These are phyloP conservation scores for Rhodotorula sp. DNA, from an alignment of 1,284 basidiomycete genomes.

Conservation along the genomic window DNA sequence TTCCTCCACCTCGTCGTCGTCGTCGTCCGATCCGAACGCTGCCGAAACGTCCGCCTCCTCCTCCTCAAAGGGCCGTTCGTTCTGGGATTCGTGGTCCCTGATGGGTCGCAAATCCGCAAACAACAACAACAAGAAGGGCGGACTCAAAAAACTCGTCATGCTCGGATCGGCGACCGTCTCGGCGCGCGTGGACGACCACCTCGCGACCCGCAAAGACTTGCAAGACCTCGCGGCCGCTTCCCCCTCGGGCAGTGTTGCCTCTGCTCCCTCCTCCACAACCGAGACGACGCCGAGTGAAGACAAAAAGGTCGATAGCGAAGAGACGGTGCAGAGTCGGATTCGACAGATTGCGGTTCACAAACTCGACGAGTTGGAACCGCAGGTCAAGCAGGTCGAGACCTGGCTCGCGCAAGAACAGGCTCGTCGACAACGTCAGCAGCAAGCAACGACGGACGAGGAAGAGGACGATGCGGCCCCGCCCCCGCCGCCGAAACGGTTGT, in stretches of 20 bases:
- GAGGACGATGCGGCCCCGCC: constrained; percentile 40
- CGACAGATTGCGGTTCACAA: constrained; percentile 19
- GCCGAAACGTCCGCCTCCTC: constrained; percentile 23
- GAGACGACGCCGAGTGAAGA: neutral
- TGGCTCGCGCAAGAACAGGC: constrained; percentile 23
- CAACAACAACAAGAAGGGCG: constrained; percentile 12
- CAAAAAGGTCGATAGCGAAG: constrained; percentile 30
- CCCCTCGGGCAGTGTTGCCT: neutral
- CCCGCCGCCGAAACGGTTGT: constrained; percentile 54
- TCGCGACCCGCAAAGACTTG: constrained; percentile 33
- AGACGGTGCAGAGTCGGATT: constrained; percentile 18
- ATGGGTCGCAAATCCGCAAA: constrained; percentile 55
- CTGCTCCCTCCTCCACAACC: neutral
- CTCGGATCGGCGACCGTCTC: constrained; percentile 34
- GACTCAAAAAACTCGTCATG: constrained; percentile 38
- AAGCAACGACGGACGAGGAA: neutral
- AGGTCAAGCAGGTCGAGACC: constrained; percentile 57
- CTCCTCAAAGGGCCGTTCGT: constrained; percentile 12
- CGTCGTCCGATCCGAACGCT: neutral
- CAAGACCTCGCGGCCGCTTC: constrained; percentile 9
- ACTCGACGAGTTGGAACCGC: constrained; percentile 50
- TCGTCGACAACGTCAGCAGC: no score
- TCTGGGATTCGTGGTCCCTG: constrained; percentile 40
- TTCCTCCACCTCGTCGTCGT: neutral
- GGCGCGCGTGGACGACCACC: constrained; percentile 34